Evolutionary conservation across 345 rosid species (phyloP), one percentile per base, ranked within the genome.

Genomic region (Balakata baccata): DNA sequence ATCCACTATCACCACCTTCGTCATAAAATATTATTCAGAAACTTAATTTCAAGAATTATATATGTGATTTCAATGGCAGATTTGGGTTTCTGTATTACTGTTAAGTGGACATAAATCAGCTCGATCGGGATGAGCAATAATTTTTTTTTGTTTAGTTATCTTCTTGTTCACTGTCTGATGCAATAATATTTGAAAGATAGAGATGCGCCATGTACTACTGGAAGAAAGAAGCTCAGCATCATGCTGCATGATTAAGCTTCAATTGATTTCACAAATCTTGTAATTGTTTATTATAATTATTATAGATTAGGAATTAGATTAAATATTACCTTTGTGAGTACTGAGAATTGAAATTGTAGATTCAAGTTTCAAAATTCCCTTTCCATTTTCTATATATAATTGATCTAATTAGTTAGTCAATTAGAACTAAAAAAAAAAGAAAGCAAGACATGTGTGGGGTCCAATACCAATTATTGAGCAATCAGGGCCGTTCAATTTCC

Each of bases 401-500:
- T 29, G 34, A 29, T 29, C 1, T 29, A 29, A 29, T 29, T 29
- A 29, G 34, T 29, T 29, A 2, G 14, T 45, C 43, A 43, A 64
- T 6, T 29, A 59, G 14, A 59, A 29, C 16, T 10, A 25, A 22
- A 34, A 29, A 61, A 17, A 23, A 62, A 46, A 18, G 46, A 46
- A 62, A 62, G 22, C 69, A 66, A 11, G 46, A 54, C 46, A 37
- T 39, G 54, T 6, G 76, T 53, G 65, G 81, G 79, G 22, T 46
- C 80, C 43, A 8, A 16, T 29, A 5, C 41, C 20, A 75, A 78
- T 70, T 11, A 81, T 80, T 38, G 78, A 66, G 67, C 69, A 65
- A 83, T 83, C 83, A 49, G 77, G 46, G 73, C 82, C 82, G 77
- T 83, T 70, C 53, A 74, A 79, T 66, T 78, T 56, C 4, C 5